Evolutionary conservation across 768 basidiomycete species (phyloP), one percentile per base, ranked within the genome.

Genomic region (Lyophyllum decastes): DNA sequence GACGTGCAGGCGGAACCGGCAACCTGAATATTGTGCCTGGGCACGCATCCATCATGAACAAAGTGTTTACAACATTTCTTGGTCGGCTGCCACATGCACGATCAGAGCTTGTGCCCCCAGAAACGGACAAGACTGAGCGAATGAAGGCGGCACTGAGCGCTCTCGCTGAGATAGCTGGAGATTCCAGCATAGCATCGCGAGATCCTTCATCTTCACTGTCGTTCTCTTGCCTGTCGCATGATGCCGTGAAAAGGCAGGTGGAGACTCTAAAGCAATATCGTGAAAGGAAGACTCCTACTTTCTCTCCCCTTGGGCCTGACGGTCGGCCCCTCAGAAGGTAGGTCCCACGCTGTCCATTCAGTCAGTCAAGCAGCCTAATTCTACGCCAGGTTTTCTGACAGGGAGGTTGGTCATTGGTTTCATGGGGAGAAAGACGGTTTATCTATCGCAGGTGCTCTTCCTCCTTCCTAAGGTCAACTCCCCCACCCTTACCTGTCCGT

Each of bases 241-340:
- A 86, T 4, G 71, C 82, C 8, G 68, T 80, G 25, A 73, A 78
- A 66, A 76, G 72, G 16, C 89, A 91, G 65, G 70, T 72, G 0
- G 82, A 84, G 24, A 68, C 74, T 33, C 67, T 88, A 52, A 67
- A 63, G 43, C 71, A 75, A 40, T 88, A 84, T 56, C 68, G 70
- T 12, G 78, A 76, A 51, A 81, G 78, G 21, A 63, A 77, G 21
- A 67, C 73, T 4, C 65, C 68, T 1, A 81, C 85, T 2, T 86
- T 86, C 56, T 79, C 80, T 41, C 88, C 89, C 0, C 69, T 86
- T 1, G 79, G 78, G 2, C 72, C 76, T 4, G 82, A 88, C 56
- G 86, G 87, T 17, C 78, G 80, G 21, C 87, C 88, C 1, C 68
- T 81, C 52, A 80, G 87, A 66, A 88, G 79, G 89, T 89, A 56